These are phyloP conservation scores for Microsporum audouinii DNA, from an alignment of 2,329 filamentous ascomycete species.

Conservation along the genomic window DNA sequence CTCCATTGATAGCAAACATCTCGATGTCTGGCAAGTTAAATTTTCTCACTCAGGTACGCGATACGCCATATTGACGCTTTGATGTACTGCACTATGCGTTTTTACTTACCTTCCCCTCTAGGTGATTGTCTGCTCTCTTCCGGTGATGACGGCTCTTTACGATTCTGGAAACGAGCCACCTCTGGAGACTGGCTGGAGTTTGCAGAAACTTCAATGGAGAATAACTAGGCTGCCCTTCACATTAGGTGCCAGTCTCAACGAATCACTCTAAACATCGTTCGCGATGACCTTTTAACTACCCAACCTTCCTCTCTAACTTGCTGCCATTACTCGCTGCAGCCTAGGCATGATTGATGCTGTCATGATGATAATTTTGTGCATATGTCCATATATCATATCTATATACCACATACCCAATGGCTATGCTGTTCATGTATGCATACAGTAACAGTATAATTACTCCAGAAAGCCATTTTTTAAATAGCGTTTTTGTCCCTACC, in stretches of 20 bases:
- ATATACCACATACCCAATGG: background rate
- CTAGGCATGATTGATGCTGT: background rate
- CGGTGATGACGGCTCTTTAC: constrained; percentile 32
- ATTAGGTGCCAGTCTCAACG: background rate
- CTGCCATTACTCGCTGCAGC: background rate
- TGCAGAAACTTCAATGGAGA: constrained; percentile 28
- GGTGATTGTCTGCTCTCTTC: constrained; percentile 35
- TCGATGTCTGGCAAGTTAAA: constrained; percentile 37
- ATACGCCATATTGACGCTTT: background rate
- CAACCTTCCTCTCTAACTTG: background rate
- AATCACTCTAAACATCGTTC: background rate
- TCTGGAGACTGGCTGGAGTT: constrained; percentile 37
- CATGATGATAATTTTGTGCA: background rate
- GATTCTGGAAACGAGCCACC: constrained; percentile 35
- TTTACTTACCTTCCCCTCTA: constrained; percentile 11
- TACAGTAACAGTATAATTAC: background rate
- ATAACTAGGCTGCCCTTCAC: background rate
- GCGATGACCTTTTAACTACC: background rate
- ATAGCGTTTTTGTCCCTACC: no score
- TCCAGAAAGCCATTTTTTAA: no score
- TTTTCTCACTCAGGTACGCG: constrained; percentile 34
- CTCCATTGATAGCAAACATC: constrained; percentile 34
- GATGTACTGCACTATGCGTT: background rate
- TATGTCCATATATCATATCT: background rate
- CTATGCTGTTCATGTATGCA: background rate